Base-by-base conservation (phyloP, 768 basidiomycete species). In the Pluteus cervinus region DNA sequence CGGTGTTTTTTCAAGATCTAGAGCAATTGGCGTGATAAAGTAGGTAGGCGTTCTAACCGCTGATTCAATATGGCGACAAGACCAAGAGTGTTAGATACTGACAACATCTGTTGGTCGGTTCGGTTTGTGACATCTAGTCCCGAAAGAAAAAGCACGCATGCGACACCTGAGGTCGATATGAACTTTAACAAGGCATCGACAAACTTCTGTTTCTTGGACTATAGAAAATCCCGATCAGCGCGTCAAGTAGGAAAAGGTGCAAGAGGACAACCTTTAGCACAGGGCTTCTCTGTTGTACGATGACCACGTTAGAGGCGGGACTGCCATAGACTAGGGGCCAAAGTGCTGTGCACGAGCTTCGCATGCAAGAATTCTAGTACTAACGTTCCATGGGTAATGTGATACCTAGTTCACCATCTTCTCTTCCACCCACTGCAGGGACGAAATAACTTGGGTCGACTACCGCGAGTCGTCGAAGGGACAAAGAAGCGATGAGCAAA, bases 211-310 rank as follows among this genome's bases (percentile, higher is more conserved):
- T 91, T 91, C 44, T 61, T 68, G 18, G 73, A 64, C 85, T 89
- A 38, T 24, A 48, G 20, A 25, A 16, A 37, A 35, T 37, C 29
- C 38, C 17, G 28, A 43, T 36, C 25, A 32, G 6, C 24, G 33
- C 21, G 30, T 33, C 12, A 11, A 22, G 1, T 35, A 7, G 33
- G 9, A 30, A 23, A 38, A 46, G 7, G 16, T 29, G 7, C 25
- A 17, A 24, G 43, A 24, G 23, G 22, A 11, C 22, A 24, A 28
- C 88, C 66, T 86, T 86, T 39, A 90, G 57, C 3, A 76, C 75
- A 11, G 87, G 88, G 14, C 88, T 88, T 40, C 86, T 63, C 49
- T 90, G 87, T 50, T 88, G 88, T 12, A 90, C 55, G 32, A 86
- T 64, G 24, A 75, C 63, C n/a, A 89, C 41, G 30, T 70, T 55